These are phyloP conservation scores for Suillus tomentosus DNA, from an alignment of 768 basidiomycete genomes.

Conservation along the genomic window DNA sequence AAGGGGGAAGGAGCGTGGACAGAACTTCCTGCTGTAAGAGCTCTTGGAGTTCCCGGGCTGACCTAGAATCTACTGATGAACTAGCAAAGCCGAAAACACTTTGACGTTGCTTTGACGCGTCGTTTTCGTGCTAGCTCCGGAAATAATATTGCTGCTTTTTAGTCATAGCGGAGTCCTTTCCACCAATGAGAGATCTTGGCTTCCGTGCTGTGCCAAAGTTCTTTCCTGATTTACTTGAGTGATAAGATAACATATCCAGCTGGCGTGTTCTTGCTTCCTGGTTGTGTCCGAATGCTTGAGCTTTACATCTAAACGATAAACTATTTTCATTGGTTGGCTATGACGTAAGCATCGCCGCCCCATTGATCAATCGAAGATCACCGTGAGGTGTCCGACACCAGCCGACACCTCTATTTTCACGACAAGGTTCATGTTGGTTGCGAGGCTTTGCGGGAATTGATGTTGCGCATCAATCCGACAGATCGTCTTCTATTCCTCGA, in stretches of 20 bases:
- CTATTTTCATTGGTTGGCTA: no score
- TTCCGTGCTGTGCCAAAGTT: neutral
- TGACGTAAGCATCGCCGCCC: neutral
- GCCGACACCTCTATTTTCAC: neutral
- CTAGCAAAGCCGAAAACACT: neutral
- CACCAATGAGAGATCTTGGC: neutral
- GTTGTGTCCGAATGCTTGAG: neutral
- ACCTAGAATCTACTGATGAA: neutral
- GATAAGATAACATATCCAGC: neutral
- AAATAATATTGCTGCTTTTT: neutral
- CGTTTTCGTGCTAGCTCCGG: neutral
- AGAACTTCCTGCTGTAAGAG: neutral
- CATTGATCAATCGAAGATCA: neutral
- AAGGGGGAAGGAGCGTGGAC: slow-evolving; percentile 6
- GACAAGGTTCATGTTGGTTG: neutral
- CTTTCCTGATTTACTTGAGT: neutral
- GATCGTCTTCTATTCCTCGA: neutral
- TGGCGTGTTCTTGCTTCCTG: neutral
- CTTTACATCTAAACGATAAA: neutral
- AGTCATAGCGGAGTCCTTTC: neutral
- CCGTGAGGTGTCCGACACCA: neutral
- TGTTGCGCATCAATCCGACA: slow-evolving; percentile 1
- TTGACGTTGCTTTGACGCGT: no score
- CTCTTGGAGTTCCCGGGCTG: neutral
- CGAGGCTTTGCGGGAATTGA: neutral